These are phyloP conservation scores for Prunus dulcis DNA, from an alignment of 306 rosid genomes.

Conservation along the genomic window DNA sequence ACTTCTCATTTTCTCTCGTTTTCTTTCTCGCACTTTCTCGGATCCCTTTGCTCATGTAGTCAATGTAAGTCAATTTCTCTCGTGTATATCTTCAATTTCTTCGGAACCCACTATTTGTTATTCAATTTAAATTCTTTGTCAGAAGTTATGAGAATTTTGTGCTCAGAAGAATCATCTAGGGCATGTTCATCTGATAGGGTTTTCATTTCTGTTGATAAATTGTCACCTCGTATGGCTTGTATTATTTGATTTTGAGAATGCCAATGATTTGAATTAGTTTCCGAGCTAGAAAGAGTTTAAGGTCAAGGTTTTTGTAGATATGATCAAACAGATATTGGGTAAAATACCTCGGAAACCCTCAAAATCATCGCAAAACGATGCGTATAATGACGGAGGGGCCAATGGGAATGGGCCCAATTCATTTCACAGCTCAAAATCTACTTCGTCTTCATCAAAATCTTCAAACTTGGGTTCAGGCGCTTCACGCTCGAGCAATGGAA, in stretches of 20 bases:
- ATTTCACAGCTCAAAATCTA: constrained; percentile 36
- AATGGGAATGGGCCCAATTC: constrained; percentile 42
- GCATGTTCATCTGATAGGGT: constrained; percentile 16
- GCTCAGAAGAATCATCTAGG: constrained; percentile 1
- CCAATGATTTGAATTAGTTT: constrained; percentile 8
- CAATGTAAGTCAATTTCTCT: constrained; percentile 36
- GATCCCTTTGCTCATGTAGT: constrained; percentile 9
- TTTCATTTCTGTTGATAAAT: not conserved
- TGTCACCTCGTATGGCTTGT: not conserved
- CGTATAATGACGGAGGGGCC: constrained; percentile 35
- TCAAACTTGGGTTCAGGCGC: constrained; percentile 27
- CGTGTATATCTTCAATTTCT: constrained; percentile 14
- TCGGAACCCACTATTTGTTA: not conserved
- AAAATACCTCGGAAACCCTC: constrained; percentile 59
- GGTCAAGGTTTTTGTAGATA: constrained; percentile 34
- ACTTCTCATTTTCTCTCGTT: constrained; percentile 14
- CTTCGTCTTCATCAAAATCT: constrained; percentile 37
- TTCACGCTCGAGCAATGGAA: constrained; percentile 40
- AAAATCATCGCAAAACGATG: constrained; percentile 37
- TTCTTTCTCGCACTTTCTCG: constrained; percentile 17
- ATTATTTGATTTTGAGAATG: constrained; percentile 15
- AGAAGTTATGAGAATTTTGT: constrained; percentile 3
- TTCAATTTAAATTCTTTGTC: constrained; percentile 2
- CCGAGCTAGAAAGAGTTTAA: constrained; percentile 2
- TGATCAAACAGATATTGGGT: constrained; percentile 56